phyloP scores from a whole-genome alignment of 2,329 filamentous ascomycete species.

The Cladobotryum protrusum region DNA sequence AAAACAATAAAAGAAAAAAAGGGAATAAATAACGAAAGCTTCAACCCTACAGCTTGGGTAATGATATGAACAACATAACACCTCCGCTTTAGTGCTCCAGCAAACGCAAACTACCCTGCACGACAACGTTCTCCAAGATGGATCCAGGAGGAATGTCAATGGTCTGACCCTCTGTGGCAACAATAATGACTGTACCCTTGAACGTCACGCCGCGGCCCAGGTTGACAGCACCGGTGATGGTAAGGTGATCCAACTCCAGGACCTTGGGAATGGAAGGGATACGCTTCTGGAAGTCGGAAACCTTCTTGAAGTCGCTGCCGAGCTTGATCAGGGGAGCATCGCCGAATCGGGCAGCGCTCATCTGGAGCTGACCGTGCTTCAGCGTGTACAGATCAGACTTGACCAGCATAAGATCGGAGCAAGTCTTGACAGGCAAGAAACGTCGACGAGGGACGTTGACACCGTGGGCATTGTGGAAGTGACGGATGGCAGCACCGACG shows the following conservation, averaged over 20 bases:
- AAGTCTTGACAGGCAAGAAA: slow-evolving; percentile 99
- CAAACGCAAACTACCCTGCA: slow-evolving; percentile 86
- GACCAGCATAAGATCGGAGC: slow-evolving; percentile 98
- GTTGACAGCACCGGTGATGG: slow-evolving; percentile 96
- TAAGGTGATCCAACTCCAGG: slow-evolving; percentile 87
- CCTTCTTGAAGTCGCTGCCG: slow-evolving; percentile 99
- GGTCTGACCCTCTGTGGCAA: slow-evolving; percentile 94
- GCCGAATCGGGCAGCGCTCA: slow-evolving; percentile 94
- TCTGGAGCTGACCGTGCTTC: slow-evolving; percentile 95
- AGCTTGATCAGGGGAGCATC: slow-evolving; percentile 98
- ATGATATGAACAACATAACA: slow-evolving; percentile 5
- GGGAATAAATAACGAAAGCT: slow-evolving; percentile 9
- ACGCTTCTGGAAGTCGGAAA: slow-evolving; percentile 89
- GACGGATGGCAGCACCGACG: slow-evolving; percentile 95
- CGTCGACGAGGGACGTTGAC: slow-evolving; percentile 96
- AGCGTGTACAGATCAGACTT: slow-evolving; percentile 99
- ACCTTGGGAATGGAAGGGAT: slow-evolving; percentile 86
- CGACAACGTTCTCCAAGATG: slow-evolving; percentile 96
- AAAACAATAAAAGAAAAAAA: slow-evolving; percentile 3
- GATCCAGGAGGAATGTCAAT: slow-evolving; percentile 97
- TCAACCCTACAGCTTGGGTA: slow-evolving; percentile 7
- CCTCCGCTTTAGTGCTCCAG: slow-evolving; percentile 51
- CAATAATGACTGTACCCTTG: slow-evolving; percentile 98
- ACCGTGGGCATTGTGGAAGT: slow-evolving; percentile 97
- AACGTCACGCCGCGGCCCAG: slow-evolving; percentile 90